Conservation (phyloP, 768 basidiomycete species). For the Trametes villosa region DNA sequence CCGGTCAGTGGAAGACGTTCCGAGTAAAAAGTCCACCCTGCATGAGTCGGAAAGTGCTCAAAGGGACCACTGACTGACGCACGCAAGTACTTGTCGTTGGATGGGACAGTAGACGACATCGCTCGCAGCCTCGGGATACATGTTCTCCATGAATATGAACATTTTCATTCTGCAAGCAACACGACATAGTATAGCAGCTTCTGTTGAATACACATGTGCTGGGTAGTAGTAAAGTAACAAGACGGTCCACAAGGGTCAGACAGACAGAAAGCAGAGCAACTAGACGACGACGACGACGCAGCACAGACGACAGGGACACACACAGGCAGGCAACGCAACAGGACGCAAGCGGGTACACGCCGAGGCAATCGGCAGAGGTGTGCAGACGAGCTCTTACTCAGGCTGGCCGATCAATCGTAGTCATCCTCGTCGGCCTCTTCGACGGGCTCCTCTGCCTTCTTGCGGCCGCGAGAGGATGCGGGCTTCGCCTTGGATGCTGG, state of each 20-base stretch:
- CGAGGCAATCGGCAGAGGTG: not conserved
- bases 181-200: slow-evolving; percentile 12
- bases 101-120: not conserved
- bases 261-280: slow-evolving; percentile 12
- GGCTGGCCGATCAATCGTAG: not conserved
- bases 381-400: not conserved
- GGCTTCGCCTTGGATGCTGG: slow-evolving; percentile 12
- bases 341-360: not conserved
- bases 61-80: too few species aligned
- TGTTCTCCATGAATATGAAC: not conserved
- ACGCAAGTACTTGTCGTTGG: too few species aligned
- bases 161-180: too few species aligned
- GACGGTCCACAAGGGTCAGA: slow-evolving; percentile 8
- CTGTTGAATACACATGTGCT: slow-evolving; percentile 17
- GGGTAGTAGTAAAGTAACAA: slow-evolving; percentile 13
- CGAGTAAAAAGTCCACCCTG: too few species aligned
- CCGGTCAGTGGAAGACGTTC: not conserved
- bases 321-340: not conserved
- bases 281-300: slow-evolving; percentile 2
- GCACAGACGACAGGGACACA: not conserved
- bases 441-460: slow-evolving; percentile 24
- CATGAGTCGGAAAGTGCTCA: too few species aligned
- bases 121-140: not conserved
- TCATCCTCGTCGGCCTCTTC: slow-evolving; percentile 30
- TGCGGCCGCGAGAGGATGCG: slow-evolving; percentile 28